Evolutionary conservation across 805 yeast genomes (phyloP).

Genomic region (Millerozyma acaciae): DNA sequence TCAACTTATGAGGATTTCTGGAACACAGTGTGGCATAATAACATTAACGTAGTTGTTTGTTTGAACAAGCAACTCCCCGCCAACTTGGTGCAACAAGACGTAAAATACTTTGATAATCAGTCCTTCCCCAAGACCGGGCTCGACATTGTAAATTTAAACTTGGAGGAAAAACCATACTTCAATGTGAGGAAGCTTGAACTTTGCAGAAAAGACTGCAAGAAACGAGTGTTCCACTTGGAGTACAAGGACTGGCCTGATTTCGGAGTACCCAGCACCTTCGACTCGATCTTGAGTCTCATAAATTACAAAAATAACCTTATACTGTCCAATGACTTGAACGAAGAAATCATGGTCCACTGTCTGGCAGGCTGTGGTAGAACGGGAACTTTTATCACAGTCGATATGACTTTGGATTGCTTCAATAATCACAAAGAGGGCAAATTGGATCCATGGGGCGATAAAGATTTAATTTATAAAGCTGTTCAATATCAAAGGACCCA

Average conservation of each 20-base stretch:
- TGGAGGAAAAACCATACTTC: slow-evolving; percentile 12
- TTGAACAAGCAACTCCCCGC: slow-evolving; percentile 26
- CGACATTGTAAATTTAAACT: slow-evolving; percentile 8
- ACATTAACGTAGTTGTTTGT: slow-evolving; percentile 33
- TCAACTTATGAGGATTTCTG: slow-evolving; percentile 43
- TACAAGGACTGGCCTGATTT: slow-evolving; percentile 46
- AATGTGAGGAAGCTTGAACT: slow-evolving; percentile 13
- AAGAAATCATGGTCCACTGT: slow-evolving; percentile 43
- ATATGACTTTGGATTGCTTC: slow-evolving; percentile 32
- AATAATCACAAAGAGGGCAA: slow-evolving; percentile 4
- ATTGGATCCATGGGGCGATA: slow-evolving; percentile 20
- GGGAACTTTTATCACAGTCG: slow-evolving; percentile 48
- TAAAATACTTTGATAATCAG: slow-evolving; percentile 18
- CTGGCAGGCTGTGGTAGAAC: slow-evolving; percentile 62
- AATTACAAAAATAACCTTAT: slow-evolving; percentile 27
- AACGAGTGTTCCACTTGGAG: slow-evolving; percentile 35
- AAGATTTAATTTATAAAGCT: slow-evolving; percentile 58
- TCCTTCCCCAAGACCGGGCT: slow-evolving; percentile 13
- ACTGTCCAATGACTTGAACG: slow-evolving; percentile 7
- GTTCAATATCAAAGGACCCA: slow-evolving; percentile 69
- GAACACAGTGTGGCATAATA: slow-evolving; percentile 33
- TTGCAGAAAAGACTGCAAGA: slow-evolving; percentile 9
- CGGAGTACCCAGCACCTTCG: slow-evolving; percentile 35
- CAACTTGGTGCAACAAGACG: slow-evolving; percentile 13
- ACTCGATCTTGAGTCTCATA: slow-evolving; percentile 30